Conservation (phyloP, 2,329 filamentous ascomycete genomes). For the Botrytis pseudocinerea region DNA sequence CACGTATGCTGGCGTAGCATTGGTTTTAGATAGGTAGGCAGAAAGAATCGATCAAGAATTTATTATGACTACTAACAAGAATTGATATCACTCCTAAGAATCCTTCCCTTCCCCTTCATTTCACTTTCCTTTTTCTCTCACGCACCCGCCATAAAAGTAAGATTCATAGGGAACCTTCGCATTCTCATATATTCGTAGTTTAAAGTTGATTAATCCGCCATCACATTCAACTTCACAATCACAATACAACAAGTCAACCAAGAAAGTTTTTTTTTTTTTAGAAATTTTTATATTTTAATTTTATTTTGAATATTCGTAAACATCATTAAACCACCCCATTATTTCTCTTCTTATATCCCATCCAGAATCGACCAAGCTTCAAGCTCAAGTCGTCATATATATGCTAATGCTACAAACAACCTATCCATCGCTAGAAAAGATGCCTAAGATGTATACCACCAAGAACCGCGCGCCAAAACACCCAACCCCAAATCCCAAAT, state of each 20-base stretch:
- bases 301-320: slow-evolving; percentile 12
- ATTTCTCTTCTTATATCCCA: neutral
- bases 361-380: slow-evolving; percentile 1
- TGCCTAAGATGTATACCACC: neutral
- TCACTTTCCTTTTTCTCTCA: neutral
- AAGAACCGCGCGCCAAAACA: slow-evolving; percentile 18
- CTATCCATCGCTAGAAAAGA: neutral
- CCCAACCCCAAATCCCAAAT: slow-evolving; percentile 2
- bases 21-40: neutral
- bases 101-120: neutral
- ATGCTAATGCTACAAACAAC: slow-evolving; percentile 9
- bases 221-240: neutral
- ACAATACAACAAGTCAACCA: no score
- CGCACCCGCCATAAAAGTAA: neutral
- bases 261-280: neutral
- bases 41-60: neutral
- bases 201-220: neutral
- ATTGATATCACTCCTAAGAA: neutral
- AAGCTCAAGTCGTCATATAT: slow-evolving; percentile 11
- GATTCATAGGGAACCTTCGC: neutral
- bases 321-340: neutral
- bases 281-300: neutral
- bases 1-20: no score
- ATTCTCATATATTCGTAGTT: neutral
- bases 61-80: neutral